Conservation (phyloP, 2,329 filamentous ascomycete genomes). For the Fusarium decemcellulare region DNA sequence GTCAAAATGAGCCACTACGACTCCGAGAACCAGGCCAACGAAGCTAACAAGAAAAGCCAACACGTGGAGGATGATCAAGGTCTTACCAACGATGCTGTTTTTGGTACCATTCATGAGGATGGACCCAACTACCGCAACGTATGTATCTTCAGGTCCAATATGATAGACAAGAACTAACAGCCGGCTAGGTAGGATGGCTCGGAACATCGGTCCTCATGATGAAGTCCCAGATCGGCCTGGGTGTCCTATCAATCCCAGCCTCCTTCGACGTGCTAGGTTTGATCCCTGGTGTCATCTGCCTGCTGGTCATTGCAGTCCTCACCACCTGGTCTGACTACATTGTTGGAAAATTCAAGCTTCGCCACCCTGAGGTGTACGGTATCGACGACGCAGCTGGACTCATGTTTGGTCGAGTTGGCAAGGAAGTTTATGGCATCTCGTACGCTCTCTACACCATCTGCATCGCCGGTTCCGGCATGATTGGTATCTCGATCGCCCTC, state of each 20-base stretch:
- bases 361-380: slow-evolving; percentile 65
- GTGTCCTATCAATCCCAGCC: slow-evolving; percentile 63
- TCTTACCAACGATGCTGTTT: slow-evolving; percentile 44
- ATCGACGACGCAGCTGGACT: slow-evolving; percentile 66
- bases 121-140: slow-evolving; percentile 48
- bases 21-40: background rate
- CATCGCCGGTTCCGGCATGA: slow-evolving; percentile 38
- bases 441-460: slow-evolving; percentile 51
- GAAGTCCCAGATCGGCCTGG: slow-evolving; percentile 61
- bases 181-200: slow-evolving; percentile 57
- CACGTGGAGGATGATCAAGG: background rate
- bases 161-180: background rate
- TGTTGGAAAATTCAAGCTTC: slow-evolving; percentile 64
- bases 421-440: slow-evolving; percentile 56
- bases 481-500: slow-evolving; percentile 56
- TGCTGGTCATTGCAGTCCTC: slow-evolving; percentile 57
- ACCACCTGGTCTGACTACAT: slow-evolving; percentile 51
- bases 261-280: slow-evolving; percentile 62
- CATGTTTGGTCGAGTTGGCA: slow-evolving; percentile 63
- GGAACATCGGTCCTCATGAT: slow-evolving; percentile 61
- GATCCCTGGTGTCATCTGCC: slow-evolving; percentile 61
- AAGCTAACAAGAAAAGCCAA: background rate
- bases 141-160: slow-evolving; percentile 5
- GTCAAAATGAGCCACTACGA: slow-evolving; percentile 2
- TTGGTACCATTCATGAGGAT: slow-evolving; percentile 42